Conservation (phyloP, 163 green algal species). For the Chlamydomonas reinhardtii region DNA sequence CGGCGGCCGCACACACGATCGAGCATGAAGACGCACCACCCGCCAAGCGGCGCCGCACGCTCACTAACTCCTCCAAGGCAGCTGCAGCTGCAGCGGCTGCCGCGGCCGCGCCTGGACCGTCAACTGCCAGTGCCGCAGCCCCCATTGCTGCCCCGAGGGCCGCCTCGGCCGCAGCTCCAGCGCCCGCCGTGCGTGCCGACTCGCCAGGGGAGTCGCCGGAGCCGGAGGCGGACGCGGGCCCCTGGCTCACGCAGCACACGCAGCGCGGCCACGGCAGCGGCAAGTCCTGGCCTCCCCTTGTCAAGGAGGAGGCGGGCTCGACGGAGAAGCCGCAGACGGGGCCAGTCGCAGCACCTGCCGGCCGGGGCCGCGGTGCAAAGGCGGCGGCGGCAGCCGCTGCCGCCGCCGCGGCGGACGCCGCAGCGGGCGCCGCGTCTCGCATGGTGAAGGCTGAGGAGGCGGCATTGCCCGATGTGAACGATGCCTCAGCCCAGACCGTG, state of each 20-base stretch:
- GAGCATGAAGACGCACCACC: conserved; percentile 6
- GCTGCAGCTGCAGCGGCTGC: too few relatives aligned
- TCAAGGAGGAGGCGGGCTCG: neutral
- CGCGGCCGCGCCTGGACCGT: too few relatives aligned
- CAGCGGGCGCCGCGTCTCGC: neutral
- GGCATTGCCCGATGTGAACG: neutral
- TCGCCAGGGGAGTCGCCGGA: too few relatives aligned
- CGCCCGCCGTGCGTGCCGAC: neutral
- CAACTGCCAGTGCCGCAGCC: too few relatives aligned
- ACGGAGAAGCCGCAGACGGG: too few relatives aligned
- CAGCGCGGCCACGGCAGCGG: neutral
- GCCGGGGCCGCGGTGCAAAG: neutral
- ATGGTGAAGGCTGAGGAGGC: neutral
- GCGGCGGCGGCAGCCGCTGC: neutral
- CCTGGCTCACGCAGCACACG: conserved; percentile 33
- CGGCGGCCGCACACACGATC: too few relatives aligned
- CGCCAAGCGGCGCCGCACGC: conserved; percentile 20
- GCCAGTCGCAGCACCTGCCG: neutral
- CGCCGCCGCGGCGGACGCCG: neutral
- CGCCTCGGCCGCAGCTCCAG: neutral
- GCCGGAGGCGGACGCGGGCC: neutral
- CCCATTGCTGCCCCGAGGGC: neutral
- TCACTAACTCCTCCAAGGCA: too few relatives aligned
- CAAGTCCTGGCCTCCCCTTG: neutral
- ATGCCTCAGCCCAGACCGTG: conserved; percentile 38